Base-by-base conservation (phyloP, 2,329 filamentous ascomycete genomes). In the Neoarthrinium moseri region DNA sequence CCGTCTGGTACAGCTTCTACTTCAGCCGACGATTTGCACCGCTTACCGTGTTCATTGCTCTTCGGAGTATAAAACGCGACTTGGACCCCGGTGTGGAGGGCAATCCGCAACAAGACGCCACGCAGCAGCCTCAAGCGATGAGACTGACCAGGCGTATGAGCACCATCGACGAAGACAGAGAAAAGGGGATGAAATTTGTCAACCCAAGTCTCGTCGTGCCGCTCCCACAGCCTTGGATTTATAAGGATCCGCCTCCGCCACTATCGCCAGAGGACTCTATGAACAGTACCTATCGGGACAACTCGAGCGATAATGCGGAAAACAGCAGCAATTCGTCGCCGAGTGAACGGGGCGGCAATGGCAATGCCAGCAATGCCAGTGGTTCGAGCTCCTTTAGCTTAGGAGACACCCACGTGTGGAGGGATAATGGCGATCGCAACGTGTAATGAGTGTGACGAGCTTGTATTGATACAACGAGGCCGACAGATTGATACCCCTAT, bases 11-110 rank as follows among this genome's bases (percentile, higher is more conserved):
- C 62, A 87, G 81, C 52, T 88, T 89, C 65, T 87, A 89, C 54
- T 97, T 89, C 62, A 78, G 81, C 34, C 78, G 80, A 35, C 87
- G 87, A 1, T 99, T 94, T 58, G 87, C 90, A 58, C 92, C 94
- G 1, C 70, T 99, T 49, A 96, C 91, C 66, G 86, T 84, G 56
- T 96, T 94, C 63, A 97, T 99, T 62, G 91, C 95, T 22, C 72
- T 99, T 35, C 81, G 89, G 51, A 95, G 90, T 57, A 89, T 99
- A 48, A 81, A 85, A 53, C 75, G 81, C 21, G 77, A 81, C 3
- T 75, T 81, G 47, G 72, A 75, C n/a, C 71, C 74, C 30, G 68
- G 74, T 6, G 69, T 66, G 6, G 64, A 66, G 15, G 66, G 66
- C 27, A 69, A 70, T 41, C 61, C 73, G 23, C 73, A 78, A 12